Percentiles rank a stretch among this genome's conserved stretches.
These are phyloP conservation scores for Protomyces inundatus DNA, from an alignment of 1,139 yeast genomes.

Conservation along the genomic window DNA sequence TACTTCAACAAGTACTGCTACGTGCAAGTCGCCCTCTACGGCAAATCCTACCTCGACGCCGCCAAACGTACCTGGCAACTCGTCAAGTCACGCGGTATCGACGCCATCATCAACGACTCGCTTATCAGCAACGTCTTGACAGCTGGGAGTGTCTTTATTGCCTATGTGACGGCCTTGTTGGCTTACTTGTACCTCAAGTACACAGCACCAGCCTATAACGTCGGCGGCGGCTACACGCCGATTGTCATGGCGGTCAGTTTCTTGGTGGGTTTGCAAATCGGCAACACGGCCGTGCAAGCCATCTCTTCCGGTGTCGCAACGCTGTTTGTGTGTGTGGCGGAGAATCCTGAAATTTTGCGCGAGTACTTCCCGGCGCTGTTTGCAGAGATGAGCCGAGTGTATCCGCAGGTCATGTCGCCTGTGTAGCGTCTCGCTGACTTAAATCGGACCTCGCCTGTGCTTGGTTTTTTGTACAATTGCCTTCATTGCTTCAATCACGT, in stretches of 20 bases:
- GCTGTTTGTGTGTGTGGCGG: slow-evolving; percentile 46
- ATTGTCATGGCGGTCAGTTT: slow-evolving; percentile 75
- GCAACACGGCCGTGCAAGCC: slow-evolving; percentile 65
- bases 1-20: slow-evolving; percentile 80
- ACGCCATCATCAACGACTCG: slow-evolving; percentile 66
- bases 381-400: slow-evolving; percentile 14
- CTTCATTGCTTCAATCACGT: no score
- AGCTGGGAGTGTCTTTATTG: slow-evolving; percentile 65
- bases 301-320: slow-evolving; percentile 79
- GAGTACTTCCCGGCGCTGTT: slow-evolving; percentile 9
- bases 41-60: slow-evolving; percentile 66
- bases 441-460: no score
- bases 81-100: slow-evolving; percentile 73
- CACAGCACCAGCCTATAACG: slow-evolving; percentile 68
- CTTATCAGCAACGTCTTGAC: slow-evolving; percentile 14
- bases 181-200: slow-evolving; percentile 65
- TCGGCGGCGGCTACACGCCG: slow-evolving; percentile 62
- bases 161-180: slow-evolving; percentile 61
- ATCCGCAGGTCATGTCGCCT: background rate
- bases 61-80: slow-evolving; percentile 81
- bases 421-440: background rate
- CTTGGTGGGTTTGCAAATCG: slow-evolving; percentile 69
- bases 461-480: no score
- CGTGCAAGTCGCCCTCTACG: slow-evolving; percentile 81
- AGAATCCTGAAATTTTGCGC: slow-evolving; percentile 12